phyloP scores from a whole-genome alignment of 1,284 basidiomycete species.

The Leccinum angustisporum region DNA sequence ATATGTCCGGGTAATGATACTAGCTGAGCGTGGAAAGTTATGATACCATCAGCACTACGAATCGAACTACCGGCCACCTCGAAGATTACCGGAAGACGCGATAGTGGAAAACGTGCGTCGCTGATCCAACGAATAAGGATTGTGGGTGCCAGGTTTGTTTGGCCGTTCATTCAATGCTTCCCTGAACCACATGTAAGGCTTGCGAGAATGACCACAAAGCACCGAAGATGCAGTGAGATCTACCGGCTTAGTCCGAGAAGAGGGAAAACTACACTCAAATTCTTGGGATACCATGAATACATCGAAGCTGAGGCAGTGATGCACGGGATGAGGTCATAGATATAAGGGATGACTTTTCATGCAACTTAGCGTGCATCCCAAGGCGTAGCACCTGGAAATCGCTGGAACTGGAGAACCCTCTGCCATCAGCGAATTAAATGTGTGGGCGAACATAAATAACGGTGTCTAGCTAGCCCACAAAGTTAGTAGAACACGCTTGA shows the following conservation, averaged over 20 bases:
- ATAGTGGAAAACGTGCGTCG: neutral
- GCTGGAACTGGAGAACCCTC: neutral
- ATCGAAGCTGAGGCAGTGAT: constrained; percentile 1
- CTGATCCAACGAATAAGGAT: constrained; percentile 7
- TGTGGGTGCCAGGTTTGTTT: neutral
- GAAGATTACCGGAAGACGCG: neutral
- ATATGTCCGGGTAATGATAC: constrained; percentile 1
- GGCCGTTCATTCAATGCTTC: constrained; percentile 5
- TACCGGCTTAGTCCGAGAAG: constrained; percentile 1
- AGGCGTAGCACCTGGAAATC: neutral
- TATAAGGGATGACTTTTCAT: neutral
- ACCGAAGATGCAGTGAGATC: neutral
- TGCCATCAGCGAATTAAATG: constrained; percentile 5
- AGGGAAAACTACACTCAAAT: neutral
- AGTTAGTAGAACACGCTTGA: neutral
- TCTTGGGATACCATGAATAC: constrained; percentile 2
- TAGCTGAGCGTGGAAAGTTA: constrained; percentile 1
- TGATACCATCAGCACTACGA: neutral
- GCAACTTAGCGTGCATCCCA: neutral
- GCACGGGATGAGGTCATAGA: neutral
- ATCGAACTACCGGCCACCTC: neutral
- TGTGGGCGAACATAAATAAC: neutral
- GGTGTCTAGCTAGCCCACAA: neutral
- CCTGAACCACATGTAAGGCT: neutral
- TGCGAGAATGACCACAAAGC: neutral